These are phyloP conservation scores for Fusarium tupiense DNA, from an alignment of 2,329 filamentous ascomycete genomes.

Conservation along the genomic window DNA sequence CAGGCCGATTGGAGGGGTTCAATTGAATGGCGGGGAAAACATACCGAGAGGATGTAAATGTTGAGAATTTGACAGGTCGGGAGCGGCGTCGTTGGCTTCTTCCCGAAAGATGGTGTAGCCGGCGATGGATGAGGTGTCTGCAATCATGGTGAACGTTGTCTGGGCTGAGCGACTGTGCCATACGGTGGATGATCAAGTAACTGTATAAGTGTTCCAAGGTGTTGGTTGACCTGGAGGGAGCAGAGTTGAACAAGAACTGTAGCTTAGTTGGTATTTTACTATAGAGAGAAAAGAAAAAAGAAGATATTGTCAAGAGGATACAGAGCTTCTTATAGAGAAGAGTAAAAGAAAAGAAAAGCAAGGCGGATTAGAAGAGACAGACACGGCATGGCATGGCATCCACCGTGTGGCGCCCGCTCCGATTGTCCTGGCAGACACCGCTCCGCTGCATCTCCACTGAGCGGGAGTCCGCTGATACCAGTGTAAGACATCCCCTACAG, in stretches of 20 bases:
- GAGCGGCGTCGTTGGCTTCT: slow-evolving; percentile 51
- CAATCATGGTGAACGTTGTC: slow-evolving; percentile 53
- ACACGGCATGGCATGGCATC: not conserved
- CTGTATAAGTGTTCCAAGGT: slow-evolving; percentile 8
- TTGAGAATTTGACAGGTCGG: slow-evolving; percentile 46
- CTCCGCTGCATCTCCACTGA: slow-evolving; percentile 31
- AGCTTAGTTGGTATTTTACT: slow-evolving; percentile 1
- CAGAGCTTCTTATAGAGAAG: slow-evolving; percentile 41
- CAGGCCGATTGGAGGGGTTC: not conserved
- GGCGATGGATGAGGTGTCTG: slow-evolving; percentile 55
- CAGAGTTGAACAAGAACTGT: not conserved
- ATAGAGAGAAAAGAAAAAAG: not conserved
- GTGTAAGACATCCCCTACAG: not conserved
- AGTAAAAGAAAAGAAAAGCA: not conserved
- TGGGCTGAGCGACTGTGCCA: slow-evolving; percentile 42
- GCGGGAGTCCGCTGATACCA: slow-evolving; percentile 5
- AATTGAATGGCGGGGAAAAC: not conserved
- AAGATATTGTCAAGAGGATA: slow-evolving; percentile 11
- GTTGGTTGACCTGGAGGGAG: not conserved
- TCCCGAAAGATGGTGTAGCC: slow-evolving; percentile 59
- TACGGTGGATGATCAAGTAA: slow-evolving; percentile 28
- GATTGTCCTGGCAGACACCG: slow-evolving; percentile 20
- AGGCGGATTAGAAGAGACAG: not conserved
- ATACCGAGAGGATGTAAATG: slow-evolving; percentile 52
- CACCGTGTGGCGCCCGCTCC: slow-evolving; percentile 19